Evolutionary conservation across 176 grass and related monocot species (phyloP), one percentile per base, ranked within the genome.

Genomic region (Secale cereale): DNA sequence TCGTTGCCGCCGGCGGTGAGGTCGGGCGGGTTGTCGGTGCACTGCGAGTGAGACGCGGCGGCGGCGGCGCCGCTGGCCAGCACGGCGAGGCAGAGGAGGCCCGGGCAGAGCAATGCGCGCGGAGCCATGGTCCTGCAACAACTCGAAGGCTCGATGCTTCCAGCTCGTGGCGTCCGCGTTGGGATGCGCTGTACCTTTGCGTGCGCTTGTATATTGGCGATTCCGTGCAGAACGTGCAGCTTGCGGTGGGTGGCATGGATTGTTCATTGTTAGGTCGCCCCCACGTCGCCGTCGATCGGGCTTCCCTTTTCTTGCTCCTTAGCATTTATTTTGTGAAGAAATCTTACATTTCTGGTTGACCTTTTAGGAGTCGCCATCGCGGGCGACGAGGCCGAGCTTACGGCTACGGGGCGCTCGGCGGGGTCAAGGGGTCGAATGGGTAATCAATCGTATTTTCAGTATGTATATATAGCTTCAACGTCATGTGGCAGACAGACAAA

Each of bases 1-100:
- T 87, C 57, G 41, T 1, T 2, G 0, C 66, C 41, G 10, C 32
- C 22, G 40, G 27, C 40, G 3, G 62, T 66, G 6, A 69, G 40
- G 75, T 84, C 74, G 17, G 86, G 74, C 30, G 81, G 67, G 67
- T 70, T 70, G 67, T 70, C 67, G 5, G 36, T 10, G 67, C 67
- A 70, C 67, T 70, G 67, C 10, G 67, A 40, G 35, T 70, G 67
- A 12, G 67, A 40, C 20, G 0, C 35, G 20, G 67, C 10, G 67
- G 67, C 35, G 67, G 67, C 5, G 67, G 67, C 67, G 67, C 10
- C 33, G 4, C 35, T 11, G 67, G 67, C 67, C 35, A 70, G 67
- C 35, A 70, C 35, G 33, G 67, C 67, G 52, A 57, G 67, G 67
- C 33, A 70, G 67, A 70, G 20, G 35, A 70, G 67, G 67, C 20